Evolutionary conservation across 2,329 filamentous ascomycete genomes (phyloP).

Genomic region (Diaporthe sp.): DNA sequence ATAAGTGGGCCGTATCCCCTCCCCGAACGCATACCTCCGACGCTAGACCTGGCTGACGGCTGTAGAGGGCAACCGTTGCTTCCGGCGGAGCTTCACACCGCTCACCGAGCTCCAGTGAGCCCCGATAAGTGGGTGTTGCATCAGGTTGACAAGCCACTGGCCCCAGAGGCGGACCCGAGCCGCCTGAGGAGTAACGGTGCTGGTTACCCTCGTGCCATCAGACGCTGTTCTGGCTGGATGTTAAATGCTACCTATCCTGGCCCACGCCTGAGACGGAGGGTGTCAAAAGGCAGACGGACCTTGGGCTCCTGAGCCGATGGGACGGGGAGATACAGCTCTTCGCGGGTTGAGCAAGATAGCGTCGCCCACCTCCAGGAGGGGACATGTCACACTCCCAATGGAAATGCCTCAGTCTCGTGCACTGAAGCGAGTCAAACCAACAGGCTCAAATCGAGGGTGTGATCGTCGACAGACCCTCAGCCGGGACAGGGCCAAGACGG

Average conservation of each 20-base stretch:
- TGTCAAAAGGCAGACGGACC: neutral
- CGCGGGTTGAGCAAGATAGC: neutral
- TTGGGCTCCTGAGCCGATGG: neutral
- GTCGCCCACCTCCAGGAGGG: neutral
- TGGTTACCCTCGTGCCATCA: neutral
- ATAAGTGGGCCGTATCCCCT: neutral
- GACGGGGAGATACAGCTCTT: neutral
- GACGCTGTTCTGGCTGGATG: neutral
- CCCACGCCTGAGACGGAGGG: neutral
- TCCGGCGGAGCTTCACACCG: slow-evolving; percentile 21
- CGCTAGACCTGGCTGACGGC: slow-evolving; percentile 17
- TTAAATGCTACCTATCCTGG: neutral
- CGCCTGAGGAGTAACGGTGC: neutral
- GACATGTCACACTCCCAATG: neutral
- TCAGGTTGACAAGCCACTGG: slow-evolving; percentile 12
- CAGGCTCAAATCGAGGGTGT: slow-evolving; percentile 7
- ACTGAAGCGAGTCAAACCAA: neutral
- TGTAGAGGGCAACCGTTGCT: neutral
- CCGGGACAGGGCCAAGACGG: neutral
- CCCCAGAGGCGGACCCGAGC: neutral
- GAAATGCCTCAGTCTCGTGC: neutral
- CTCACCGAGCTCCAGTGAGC: slow-evolving; percentile 17
- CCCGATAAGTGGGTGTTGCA: slow-evolving; percentile 9
- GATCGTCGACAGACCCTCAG: neutral
- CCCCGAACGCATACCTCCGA: neutral